Percentiles rank a stretch among this genome's conserved stretches.
phyloP scores from a whole-genome alignment of 2,329 filamentous ascomycete genomes.

The Clarireedia monteithiana region DNA sequence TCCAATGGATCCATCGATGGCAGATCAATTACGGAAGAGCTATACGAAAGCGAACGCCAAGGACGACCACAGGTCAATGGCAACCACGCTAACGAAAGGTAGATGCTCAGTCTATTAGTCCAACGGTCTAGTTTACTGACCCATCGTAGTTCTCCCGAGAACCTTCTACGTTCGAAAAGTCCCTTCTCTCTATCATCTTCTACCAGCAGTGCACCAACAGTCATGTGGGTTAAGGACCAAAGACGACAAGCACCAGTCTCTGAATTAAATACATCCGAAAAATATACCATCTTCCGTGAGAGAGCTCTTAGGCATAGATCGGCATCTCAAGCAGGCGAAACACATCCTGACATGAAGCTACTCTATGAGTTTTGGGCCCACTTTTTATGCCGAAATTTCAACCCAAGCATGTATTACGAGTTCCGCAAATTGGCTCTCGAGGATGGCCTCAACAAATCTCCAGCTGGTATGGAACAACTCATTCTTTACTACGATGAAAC shows the following conservation, averaged over 20 bases:
- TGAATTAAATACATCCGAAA: constrained; percentile 29
- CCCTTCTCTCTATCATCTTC: constrained; percentile 17
- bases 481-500: constrained; percentile 57
- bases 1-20: constrained; percentile 49
- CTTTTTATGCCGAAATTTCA: constrained; percentile 67
- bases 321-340: constrained; percentile 29
- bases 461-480: constrained; percentile 52
- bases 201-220: constrained; percentile 25
- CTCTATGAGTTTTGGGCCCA: constrained; percentile 71
- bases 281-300: constrained; percentile 32
- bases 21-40: constrained; percentile 40
- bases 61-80: constrained; percentile 29
- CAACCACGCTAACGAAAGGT: constrained; percentile 33
- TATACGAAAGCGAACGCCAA: constrained; percentile 32
- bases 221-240: constrained; percentile 32
- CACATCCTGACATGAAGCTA: constrained; percentile 51
- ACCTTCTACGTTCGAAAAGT: constrained; percentile 21
- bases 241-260: constrained; percentile 28
- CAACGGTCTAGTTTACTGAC: neutral
- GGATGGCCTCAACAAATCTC: constrained; percentile 47
- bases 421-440: constrained; percentile 60
- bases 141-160: constrained; percentile 22
- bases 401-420: constrained; percentile 66
- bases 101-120: constrained; percentile 14
- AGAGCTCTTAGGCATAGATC: constrained; percentile 34